These are phyloP conservation scores for Venturia pyrina DNA, from an alignment of 2,329 filamentous ascomycete species.

Conservation along the genomic window DNA sequence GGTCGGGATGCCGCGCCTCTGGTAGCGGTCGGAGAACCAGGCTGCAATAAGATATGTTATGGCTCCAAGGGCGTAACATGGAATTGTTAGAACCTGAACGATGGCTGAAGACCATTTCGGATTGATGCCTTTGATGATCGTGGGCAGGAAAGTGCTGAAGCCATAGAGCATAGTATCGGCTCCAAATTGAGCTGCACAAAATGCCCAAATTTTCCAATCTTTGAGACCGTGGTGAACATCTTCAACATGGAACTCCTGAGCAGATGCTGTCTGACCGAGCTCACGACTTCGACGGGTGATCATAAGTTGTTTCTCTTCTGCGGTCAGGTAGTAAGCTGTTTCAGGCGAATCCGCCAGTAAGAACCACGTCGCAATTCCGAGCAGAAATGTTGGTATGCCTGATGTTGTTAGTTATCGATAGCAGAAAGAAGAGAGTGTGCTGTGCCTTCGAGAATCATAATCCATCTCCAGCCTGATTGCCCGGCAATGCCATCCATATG, in stretches of 20 bases:
- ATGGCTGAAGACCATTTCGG: conserved; percentile 49
- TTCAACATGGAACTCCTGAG: conserved; percentile 45
- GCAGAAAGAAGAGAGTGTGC: too few species aligned
- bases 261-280: conserved; percentile 36
- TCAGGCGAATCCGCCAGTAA: conserved; percentile 57
- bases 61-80: conserved; percentile 65
- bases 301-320: conserved; percentile 51
- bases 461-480: conserved; percentile 60
- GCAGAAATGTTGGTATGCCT: conserved; percentile 33
- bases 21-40: conserved; percentile 55
- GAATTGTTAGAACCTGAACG: conserved; percentile 68
- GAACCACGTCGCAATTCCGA: conserved; percentile 47
- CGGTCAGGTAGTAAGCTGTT: conserved; percentile 50
- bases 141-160: conserved; percentile 68
- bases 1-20: conserved; percentile 55
- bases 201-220: conserved; percentile 69
- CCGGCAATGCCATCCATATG: conserved; percentile 59
- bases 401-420: background rate
- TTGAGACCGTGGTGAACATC: conserved; percentile 58
- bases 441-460: conserved; percentile 51
- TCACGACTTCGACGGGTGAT: conserved; percentile 39
- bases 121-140: conserved; percentile 63
- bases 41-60: conserved; percentile 58
- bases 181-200: conserved; percentile 61
- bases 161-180: conserved; percentile 70